Base-by-base conservation (phyloP, 2,329 filamentous ascomycete genomes). In the Aureobasidium subglaciale region DNA sequence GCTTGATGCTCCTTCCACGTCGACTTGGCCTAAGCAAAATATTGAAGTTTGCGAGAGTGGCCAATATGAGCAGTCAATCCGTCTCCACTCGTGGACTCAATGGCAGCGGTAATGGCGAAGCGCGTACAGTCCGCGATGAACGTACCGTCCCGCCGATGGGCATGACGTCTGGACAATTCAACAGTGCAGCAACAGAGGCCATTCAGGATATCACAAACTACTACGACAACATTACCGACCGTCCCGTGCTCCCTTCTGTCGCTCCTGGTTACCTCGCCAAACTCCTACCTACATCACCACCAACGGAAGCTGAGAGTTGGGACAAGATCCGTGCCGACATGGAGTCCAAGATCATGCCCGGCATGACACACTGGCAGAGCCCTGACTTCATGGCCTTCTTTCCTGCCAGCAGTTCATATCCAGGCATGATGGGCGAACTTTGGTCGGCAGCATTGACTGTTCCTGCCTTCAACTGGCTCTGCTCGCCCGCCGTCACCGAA, bases 311-410 rank as follows among this genome's bases (percentile, higher is more conserved):
- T 64, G 90, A 86, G 76, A 74, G 80, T 66, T 96, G 91, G 88
- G 73, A 77, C 20, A 77, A 82, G 52, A 96, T 97, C 66, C 87
- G 90, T 64, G 78, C 82, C 56, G 92, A 97, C 68, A 84, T 97
- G 50, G 86, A 91, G 63, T 74, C 79, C 41, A 88, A 93, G 68
- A 96, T 97, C 67, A 83, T 96, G 68, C 92, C 92, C 0, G 92
- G 92, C 5, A 77, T 97, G 55, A 96, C 92, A 0, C 92, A 96
- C 73, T 97, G 92, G 90, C 86, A 95, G 68, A 89, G 85, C 2
- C 92, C 90, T 15, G 90, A 92, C 67, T 97, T 96, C 78, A 89
- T 96, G 82, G 92, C 92, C 41, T 97, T 95, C 77, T 97, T 93
- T 73, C 88, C 92, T 1, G 89, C 89, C 48, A 84, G 83, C 22